Evolutionary conservation across 1,284 basidiomycete species (phyloP).

Genomic region (Marasmius oreades): DNA sequence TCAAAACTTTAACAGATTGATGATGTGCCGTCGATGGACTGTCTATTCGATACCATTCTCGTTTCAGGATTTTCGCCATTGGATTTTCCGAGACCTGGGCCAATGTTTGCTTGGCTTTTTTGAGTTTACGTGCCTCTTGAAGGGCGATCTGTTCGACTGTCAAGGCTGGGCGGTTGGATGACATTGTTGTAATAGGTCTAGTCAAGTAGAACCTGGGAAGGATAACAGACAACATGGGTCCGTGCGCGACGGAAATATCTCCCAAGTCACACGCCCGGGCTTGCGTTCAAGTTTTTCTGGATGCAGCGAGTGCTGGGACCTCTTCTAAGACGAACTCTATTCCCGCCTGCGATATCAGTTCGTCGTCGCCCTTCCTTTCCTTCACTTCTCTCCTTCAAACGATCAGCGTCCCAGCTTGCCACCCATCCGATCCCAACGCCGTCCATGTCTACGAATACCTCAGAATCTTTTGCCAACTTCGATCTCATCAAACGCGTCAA

Average conservation of each 20-base stretch:
- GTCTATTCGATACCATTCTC: constrained; percentile 50
- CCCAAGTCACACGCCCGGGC: no score
- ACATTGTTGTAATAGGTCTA: constrained; percentile 6
- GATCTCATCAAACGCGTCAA: constrained; percentile 73
- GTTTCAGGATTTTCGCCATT: constrained; percentile 36
- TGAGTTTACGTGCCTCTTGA: constrained; percentile 50
- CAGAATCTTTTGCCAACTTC: constrained; percentile 66
- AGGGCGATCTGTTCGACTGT: constrained; percentile 56
- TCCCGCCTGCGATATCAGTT: constrained; percentile 12
- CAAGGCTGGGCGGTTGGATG: constrained; percentile 20
- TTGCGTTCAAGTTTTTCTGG: constrained; percentile 20
- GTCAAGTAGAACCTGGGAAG: background rate
- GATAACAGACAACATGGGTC: background rate
- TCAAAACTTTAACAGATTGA: constrained; percentile 51
- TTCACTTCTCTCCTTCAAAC: constrained; percentile 11
- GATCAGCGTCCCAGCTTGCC: constrained; percentile 18
- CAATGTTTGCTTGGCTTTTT: constrained; percentile 33
- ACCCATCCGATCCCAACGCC: constrained; percentile 15
- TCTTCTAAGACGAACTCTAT: constrained; percentile 7
- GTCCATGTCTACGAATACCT: constrained; percentile 16
- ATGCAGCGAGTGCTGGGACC: constrained; percentile 31
- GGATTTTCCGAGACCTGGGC: constrained; percentile 1
- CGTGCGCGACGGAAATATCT: no score
- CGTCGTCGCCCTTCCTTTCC: constrained; percentile 2
- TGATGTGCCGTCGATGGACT: constrained; percentile 13